These are phyloP conservation scores for Abortiporus biennis DNA, from an alignment of 1,284 basidiomycete species.

Conservation along the genomic window DNA sequence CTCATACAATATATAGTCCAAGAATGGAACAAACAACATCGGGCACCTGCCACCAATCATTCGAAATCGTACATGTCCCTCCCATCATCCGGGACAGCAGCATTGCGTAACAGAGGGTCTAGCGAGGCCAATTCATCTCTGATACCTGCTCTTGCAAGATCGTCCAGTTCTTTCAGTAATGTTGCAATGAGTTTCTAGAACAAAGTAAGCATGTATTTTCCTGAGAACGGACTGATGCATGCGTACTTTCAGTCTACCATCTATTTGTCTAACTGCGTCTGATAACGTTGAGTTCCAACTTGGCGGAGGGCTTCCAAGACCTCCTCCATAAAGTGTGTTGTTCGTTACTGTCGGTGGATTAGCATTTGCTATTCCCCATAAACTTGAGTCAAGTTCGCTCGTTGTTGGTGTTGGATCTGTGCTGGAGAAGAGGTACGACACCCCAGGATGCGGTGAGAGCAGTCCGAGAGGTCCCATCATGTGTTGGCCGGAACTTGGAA, in stretches of 20 bases:
- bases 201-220: constrained; percentile 3
- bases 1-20: not conserved
- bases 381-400: constrained; percentile 40
- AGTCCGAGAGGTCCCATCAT: constrained; percentile 74
- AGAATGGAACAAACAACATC: not conserved
- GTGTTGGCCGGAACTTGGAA: constrained; percentile 56
- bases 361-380: constrained; percentile 69
- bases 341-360: constrained; percentile 14
- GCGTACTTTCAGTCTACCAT: constrained; percentile 74
- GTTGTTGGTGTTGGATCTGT: constrained; percentile 23
- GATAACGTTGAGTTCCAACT: constrained; percentile 57
- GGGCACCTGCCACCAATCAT: constrained; percentile 52
- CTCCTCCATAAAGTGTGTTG: constrained; percentile 28
- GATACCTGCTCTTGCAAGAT: constrained; percentile 72
- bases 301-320: constrained; percentile 43
- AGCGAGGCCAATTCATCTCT: constrained; percentile 76
- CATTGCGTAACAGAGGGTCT: constrained; percentile 67
- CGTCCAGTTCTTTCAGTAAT: constrained; percentile 78
- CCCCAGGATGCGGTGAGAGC: constrained; percentile 69
- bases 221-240: not conserved
- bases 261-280: constrained; percentile 74
- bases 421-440: constrained; percentile 68
- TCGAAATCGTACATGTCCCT: constrained; percentile 40
- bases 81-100: constrained; percentile 21
- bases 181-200: constrained; percentile 70